phyloP scores from a whole-genome alignment of 2,329 filamentous ascomycete genomes.

The Hirsutella thompsonii region DNA sequence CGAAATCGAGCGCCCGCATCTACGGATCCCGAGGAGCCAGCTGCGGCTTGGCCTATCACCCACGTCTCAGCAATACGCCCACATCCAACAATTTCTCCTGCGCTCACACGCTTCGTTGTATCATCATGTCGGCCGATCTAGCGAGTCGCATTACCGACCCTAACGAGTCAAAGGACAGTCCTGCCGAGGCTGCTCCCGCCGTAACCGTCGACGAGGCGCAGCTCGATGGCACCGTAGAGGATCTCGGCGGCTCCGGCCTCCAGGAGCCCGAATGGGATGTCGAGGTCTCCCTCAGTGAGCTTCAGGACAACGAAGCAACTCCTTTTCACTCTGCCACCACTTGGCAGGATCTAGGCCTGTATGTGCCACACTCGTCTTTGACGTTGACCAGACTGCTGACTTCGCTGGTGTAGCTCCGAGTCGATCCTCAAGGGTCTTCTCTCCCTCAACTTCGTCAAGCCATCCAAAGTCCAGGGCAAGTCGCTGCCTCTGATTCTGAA shows the following conservation, averaged over 20 bases:
- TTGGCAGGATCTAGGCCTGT: conserved; percentile 83
- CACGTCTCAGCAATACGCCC: neutral
- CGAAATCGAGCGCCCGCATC: no score
- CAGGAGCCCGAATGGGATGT: conserved; percentile 74
- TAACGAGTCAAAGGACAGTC: conserved; percentile 11
- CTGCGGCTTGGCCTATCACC: neutral
- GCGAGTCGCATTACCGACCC: conserved; percentile 38
- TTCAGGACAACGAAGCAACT: conserved; percentile 76
- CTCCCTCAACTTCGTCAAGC: conserved; percentile 79
- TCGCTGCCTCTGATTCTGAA: conserved; percentile 80
- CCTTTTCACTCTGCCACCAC: conserved; percentile 74
- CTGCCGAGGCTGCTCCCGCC: neutral
- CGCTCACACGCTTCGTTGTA: neutral
- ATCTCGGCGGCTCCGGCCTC: conserved; percentile 36
- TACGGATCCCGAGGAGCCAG: neutral
- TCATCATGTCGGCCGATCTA: conserved; percentile 30
- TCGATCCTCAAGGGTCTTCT: conserved; percentile 65
- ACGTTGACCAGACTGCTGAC: neutral
- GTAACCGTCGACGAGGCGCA: conserved; percentile 18
- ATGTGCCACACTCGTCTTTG: conserved; percentile 5
- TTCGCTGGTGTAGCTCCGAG: conserved; percentile 16
- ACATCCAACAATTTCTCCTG: neutral
- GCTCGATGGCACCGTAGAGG: conserved; percentile 22
- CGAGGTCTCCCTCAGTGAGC: conserved; percentile 80
- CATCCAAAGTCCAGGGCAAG: conserved; percentile 95